phyloP scores from a whole-genome alignment of 495 filamentous ascomycete genomes.

The Penicillium robsamsonii region DNA sequence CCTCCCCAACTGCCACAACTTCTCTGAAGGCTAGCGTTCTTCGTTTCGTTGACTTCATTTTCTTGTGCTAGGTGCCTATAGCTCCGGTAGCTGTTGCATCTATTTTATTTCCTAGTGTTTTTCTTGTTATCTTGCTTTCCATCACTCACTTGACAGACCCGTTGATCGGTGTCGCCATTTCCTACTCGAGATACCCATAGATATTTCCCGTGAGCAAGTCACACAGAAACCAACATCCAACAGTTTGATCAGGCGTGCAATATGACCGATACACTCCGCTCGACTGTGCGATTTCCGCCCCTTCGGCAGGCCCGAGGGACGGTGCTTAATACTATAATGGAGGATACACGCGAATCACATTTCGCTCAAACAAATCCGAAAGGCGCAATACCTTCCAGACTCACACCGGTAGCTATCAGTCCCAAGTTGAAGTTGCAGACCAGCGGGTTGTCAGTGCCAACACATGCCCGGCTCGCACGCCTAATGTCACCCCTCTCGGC shows the following conservation, averaged over 20 bases:
- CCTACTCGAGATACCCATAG: constrained; percentile 40
- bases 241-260: constrained; percentile 26
- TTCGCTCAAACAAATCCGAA: constrained; percentile 20
- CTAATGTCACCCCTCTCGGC: constrained; percentile 40
- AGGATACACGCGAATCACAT: constrained; percentile 54
- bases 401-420: constrained; percentile 19
- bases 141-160: constrained; percentile 27
- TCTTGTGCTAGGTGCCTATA: constrained; percentile 5
- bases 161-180: constrained; percentile 46
- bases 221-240: constrained; percentile 20
- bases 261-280: constrained; percentile 61
- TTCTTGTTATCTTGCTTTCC: constrained; percentile 17
- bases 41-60: constrained; percentile 20
- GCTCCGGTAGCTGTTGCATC: constrained; percentile 12
- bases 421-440: constrained; percentile 42
- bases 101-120: constrained; percentile 16
- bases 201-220: constrained; percentile 20
- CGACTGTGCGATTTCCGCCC: constrained; percentile 55
- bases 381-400: constrained; percentile 5
- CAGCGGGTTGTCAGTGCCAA: constrained; percentile 33
- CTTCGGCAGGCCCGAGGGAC: constrained; percentile 69
- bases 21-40: constrained; percentile 23
- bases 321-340: constrained; percentile 83
- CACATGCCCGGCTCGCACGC: constrained; percentile 29
- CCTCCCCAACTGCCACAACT: constrained; percentile 15